These are phyloP conservation scores for Aspergillus proliferans DNA, from an alignment of 2,329 filamentous ascomycete species.

Conservation along the genomic window DNA sequence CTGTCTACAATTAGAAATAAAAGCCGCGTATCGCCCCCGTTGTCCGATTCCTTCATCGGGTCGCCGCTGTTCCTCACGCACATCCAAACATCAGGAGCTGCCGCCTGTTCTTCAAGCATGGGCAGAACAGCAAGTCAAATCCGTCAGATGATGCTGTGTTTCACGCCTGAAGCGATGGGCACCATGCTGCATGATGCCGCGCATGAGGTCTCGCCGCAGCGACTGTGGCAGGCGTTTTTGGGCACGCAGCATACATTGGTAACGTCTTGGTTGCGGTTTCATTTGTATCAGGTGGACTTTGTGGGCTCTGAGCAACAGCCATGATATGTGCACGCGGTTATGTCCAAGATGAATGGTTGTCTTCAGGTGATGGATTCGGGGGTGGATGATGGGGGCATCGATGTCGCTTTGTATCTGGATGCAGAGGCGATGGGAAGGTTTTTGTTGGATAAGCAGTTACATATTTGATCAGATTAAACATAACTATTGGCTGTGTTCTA, in stretches of 20 bases:
- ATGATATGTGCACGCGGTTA: slow-evolving; percentile 38
- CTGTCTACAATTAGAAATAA: too few relatives aligned
- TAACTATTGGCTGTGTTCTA: too few relatives aligned
- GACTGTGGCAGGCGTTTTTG: slow-evolving; percentile 45
- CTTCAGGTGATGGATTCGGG: slow-evolving; percentile 37
- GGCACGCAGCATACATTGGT: slow-evolving; percentile 39
- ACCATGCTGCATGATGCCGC: slow-evolving; percentile 40
- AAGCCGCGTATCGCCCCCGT: slow-evolving; percentile 31
- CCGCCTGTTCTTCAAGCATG: neutral
- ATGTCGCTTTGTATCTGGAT: slow-evolving; percentile 12
- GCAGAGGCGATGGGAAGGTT: slow-evolving; percentile 1
- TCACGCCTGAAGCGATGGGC: slow-evolving; percentile 34
- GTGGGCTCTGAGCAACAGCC: slow-evolving; percentile 11
- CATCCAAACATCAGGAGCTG: slow-evolving; percentile 16
- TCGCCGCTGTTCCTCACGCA: slow-evolving; percentile 41
- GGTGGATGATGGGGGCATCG: slow-evolving; percentile 8
- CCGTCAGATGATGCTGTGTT: slow-evolving; percentile 29
- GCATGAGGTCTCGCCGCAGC: slow-evolving; percentile 41
- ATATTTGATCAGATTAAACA: too few relatives aligned
- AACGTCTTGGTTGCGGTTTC: slow-evolving; percentile 36
- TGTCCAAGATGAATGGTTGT: slow-evolving; percentile 40
- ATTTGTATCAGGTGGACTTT: slow-evolving; percentile 38
- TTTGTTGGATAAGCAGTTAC: neutral
- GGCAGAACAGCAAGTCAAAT: slow-evolving; percentile 21
- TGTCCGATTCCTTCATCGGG: slow-evolving; percentile 39